Evolutionary conservation across 2,329 filamentous ascomycete species (phyloP), one percentile per base, ranked within the genome.

Genomic region (Apiospora marii): DNA sequence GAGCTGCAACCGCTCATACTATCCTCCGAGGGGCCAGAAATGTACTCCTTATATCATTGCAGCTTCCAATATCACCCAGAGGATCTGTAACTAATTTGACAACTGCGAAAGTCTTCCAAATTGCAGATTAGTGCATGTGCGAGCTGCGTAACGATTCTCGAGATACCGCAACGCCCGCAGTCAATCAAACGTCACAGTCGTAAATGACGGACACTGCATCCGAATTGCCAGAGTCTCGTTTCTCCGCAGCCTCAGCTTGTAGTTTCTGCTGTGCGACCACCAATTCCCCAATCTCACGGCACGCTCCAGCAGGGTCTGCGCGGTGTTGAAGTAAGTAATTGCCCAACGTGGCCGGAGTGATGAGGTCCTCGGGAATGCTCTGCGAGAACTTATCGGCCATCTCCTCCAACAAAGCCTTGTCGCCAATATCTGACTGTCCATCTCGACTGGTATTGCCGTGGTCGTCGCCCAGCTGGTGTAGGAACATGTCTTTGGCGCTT

Each of bases 401-500:
- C 51, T 34, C 27, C 13, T 19, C 1, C 1, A 58, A 4, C 5
- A 30, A 30, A 30, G 12, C 4, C 1, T 58, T n/a, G 10, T 27
- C 19, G 51, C 12, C n/a, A n/a, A n/a, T 10, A 30, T 4, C 24
- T 16, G 16, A 48, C 19, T 48, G 14, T 22, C 46, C 19, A n/a
- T 7, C 19, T n/a, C 6, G 46, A 4, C 4, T 4, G 46, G 22
- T n/a, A 4, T 6, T 13, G 58, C 22, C 58, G 27, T 16, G 24
- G 2, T 10, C 7, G 4, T 30, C 22, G 22, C 22, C 64, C 13
- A 68, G 37, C 44, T 68, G 68, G 30, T 37, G 13, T 34, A 43
- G 37, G 46, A 71, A 71, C 64, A 71, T 71, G n/a, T 22, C n/a
- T 13, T 34, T 46, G 22, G 70, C 70, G 61, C 70, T 16, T n/a